Conservation (phyloP, 371 early-diverging fungal genomes). For the Rhizopus sp. region DNA sequence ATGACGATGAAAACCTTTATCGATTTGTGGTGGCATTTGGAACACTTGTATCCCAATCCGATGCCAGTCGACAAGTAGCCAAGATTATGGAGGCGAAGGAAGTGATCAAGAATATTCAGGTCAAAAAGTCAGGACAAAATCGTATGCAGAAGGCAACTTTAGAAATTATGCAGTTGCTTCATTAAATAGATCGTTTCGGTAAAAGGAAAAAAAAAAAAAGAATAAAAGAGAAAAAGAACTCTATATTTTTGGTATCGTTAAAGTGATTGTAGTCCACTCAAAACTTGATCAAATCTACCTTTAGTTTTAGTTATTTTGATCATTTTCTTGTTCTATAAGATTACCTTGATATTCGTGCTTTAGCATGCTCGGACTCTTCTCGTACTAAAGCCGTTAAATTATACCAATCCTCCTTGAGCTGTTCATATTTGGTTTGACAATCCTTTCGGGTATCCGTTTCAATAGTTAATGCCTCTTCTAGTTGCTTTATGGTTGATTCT, state of each 20-base stretch:
- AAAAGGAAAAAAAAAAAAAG: background rate
- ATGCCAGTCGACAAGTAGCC: constrained; percentile 32
- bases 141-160: constrained; percentile 26
- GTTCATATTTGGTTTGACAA: constrained; percentile 19
- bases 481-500: constrained; percentile 7
- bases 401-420: constrained; percentile 30
- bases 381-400: constrained; percentile 22
- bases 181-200: background rate
- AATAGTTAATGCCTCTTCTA: background rate
- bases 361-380: constrained; percentile 32
- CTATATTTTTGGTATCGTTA: constrained; percentile 1
- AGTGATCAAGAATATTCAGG: constrained; percentile 16
- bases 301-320: background rate
- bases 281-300: constrained; percentile 26
- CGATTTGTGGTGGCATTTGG: constrained; percentile 61
- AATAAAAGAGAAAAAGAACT: constrained; percentile 3
- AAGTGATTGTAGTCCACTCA: constrained; percentile 14
- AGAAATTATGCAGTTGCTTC: constrained; percentile 22
- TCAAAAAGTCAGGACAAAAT: constrained; percentile 14
- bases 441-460: constrained; percentile 15
- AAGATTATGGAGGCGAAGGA: constrained; percentile 37
- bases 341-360: constrained; percentile 28
- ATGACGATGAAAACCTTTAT: constrained; percentile 58
- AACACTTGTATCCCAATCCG: constrained; percentile 50
- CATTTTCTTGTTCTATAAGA: background rate